Percentiles rank a stretch among this genome's conserved stretches.
phyloP scores from a whole-genome alignment of 2,329 filamentous ascomycete species.

The Hypomyces rosellus region DNA sequence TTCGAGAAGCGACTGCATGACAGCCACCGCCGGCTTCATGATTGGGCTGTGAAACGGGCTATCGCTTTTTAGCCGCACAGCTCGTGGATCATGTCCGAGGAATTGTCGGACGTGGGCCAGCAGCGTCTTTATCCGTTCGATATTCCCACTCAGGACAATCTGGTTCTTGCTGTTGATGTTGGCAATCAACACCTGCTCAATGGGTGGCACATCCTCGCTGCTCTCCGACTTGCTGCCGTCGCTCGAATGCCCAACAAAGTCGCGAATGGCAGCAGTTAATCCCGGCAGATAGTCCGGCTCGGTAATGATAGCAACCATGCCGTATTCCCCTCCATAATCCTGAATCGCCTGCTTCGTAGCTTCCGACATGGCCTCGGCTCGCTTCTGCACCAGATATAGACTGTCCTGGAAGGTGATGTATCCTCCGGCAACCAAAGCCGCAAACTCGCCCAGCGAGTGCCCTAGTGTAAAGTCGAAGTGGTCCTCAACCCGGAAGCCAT shows the following conservation, averaged over 20 bases:
- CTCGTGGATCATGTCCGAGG: slow-evolving; percentile 82
- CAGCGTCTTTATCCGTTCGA: slow-evolving; percentile 73
- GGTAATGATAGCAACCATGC: slow-evolving; percentile 90
- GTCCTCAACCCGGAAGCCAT: slow-evolving; percentile 64
- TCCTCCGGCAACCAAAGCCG: slow-evolving; percentile 78
- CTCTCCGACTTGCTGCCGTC: slow-evolving; percentile 63
- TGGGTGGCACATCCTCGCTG: slow-evolving; percentile 61
- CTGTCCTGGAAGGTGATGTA: slow-evolving; percentile 75
- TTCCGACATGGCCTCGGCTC: slow-evolving; percentile 77
- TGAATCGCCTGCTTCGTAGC: slow-evolving; percentile 63
- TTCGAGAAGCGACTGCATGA: slow-evolving; percentile 64
- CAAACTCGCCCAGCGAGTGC: slow-evolving; percentile 89
- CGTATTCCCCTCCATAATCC: slow-evolving; percentile 72
- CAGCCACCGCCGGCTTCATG: slow-evolving; percentile 75
- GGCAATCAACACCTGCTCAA: slow-evolving; percentile 82
- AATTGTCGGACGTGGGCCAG: slow-evolving; percentile 83
- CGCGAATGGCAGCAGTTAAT: slow-evolving; percentile 67
- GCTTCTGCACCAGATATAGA: slow-evolving; percentile 65
- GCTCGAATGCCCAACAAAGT: slow-evolving; percentile 66
- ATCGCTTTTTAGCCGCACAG: slow-evolving; percentile 79
- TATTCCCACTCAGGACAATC: slow-evolving; percentile 85
- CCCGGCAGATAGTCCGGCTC: slow-evolving; percentile 68
- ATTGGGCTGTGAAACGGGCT: slow-evolving; percentile 87
- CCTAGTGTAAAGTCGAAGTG: slow-evolving; percentile 78
- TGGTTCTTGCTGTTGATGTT: slow-evolving; percentile 97